Evolutionary conservation across 306 rosid genomes (phyloP).

Genomic region (Fragaria iinumae): DNA sequence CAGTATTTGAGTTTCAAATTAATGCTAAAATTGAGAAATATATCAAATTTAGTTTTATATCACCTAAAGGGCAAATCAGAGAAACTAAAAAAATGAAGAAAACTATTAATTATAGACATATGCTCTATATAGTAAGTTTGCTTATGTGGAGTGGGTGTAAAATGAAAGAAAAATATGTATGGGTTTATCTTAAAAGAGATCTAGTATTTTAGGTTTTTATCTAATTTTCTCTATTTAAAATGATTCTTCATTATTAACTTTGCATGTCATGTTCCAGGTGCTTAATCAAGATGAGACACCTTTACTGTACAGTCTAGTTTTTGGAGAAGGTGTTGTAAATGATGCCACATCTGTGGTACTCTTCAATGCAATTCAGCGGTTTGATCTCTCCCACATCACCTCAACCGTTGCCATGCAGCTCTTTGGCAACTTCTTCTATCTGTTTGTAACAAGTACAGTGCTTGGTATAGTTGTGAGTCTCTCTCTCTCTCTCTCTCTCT

Average conservation of each 20-base stretch:
- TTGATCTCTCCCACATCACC: conserved; percentile 54
- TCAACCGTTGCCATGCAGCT: conserved; percentile 36
- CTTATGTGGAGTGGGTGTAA: too few relatives aligned
- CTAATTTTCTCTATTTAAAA: too few relatives aligned
- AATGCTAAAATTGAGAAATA: too few relatives aligned
- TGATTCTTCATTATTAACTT: conserved; percentile 5
- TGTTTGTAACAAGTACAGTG: conserved; percentile 52
- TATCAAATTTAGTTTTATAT: too few relatives aligned
- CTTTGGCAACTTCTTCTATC: conserved; percentile 34
- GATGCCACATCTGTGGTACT: conserved; percentile 74
- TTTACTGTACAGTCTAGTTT: conserved; percentile 59
- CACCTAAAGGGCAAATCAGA: too few relatives aligned
- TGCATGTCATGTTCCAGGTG: conserved; percentile 43
- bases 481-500: conserved; percentile 13
- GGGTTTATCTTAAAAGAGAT: too few relatives aligned
- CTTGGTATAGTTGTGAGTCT: conserved; percentile 55
- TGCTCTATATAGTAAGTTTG: too few relatives aligned
- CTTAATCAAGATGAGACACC: conserved; percentile 78
- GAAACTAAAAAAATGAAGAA: too few relatives aligned
- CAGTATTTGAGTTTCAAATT: too few relatives aligned
- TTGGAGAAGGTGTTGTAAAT: conserved; percentile 74
- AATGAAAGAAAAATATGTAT: too few relatives aligned
- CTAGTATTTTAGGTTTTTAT: too few relatives aligned
- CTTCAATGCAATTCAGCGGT: conserved; percentile 60
- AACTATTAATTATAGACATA: too few relatives aligned